These are phyloP conservation scores for Lanmaoa pseudosensibilis DNA, from an alignment of 768 basidiomycete species.

Conservation along the genomic window DNA sequence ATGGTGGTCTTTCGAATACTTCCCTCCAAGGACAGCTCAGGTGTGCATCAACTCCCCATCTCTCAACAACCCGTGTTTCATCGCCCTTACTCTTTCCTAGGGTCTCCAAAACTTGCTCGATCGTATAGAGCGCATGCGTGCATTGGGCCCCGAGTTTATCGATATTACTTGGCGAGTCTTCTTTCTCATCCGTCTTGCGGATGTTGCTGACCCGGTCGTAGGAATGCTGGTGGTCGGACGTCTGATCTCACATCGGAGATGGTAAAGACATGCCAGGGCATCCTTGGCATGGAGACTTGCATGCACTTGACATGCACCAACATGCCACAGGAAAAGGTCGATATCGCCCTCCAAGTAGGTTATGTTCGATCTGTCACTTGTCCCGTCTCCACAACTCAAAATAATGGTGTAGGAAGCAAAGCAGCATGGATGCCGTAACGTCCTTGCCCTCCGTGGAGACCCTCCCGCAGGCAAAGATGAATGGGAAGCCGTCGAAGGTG, in stretches of 20 bases:
- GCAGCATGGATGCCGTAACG: slow-evolving; percentile 83
- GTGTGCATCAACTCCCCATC: slow-evolving; percentile 39
- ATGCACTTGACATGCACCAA: slow-evolving; percentile 99
- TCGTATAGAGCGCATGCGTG: slow-evolving; percentile 97
- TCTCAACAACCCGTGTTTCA: background rate
- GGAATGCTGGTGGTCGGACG: slow-evolving; percentile 96
- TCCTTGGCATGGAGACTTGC: slow-evolving; percentile 95
- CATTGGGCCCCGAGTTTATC: slow-evolving; percentile 93
- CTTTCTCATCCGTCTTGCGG: slow-evolving; percentile 1
- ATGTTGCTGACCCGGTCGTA: slow-evolving; percentile 31
- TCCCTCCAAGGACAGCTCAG: slow-evolving; percentile 94
- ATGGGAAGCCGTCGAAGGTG: slow-evolving; percentile 91
- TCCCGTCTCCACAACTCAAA: slow-evolving; percentile 2
- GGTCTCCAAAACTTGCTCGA: slow-evolving; percentile 90
- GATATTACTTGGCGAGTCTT: slow-evolving; percentile 86
- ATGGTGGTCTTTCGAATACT: slow-evolving; percentile 99
- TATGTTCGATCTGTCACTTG: slow-evolving; percentile 1
- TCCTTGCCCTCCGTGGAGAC: slow-evolving; percentile 91
- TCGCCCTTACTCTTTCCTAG: background rate
- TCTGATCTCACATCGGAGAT: slow-evolving; percentile 92
- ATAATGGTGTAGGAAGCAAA: slow-evolving; percentile 75
- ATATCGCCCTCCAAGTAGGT: slow-evolving; percentile 82
- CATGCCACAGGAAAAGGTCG: slow-evolving; percentile 96
- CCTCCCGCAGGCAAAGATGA: slow-evolving; percentile 85
- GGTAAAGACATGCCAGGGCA: slow-evolving; percentile 90